Conservation (phyloP, 768 basidiomycete genomes). For the Tremella mesenterica region DNA sequence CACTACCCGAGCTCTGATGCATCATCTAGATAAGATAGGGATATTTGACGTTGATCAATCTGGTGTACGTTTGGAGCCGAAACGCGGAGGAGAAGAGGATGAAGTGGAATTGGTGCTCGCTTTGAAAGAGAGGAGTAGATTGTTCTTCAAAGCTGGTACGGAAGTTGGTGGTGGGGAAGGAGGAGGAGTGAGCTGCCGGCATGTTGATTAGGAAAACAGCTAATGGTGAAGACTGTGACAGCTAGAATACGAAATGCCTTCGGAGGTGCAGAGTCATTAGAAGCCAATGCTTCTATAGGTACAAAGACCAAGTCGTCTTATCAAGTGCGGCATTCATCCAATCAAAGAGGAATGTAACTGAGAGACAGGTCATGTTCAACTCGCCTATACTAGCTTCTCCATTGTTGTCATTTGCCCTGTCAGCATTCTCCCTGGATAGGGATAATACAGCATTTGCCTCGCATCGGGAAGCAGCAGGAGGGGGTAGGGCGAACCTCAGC, state of each 20-base stretch:
- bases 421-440: conserved; percentile 63
- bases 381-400: conserved; percentile 50
- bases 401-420: conserved; percentile 60
- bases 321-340: conserved; percentile 50
- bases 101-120: conserved; percentile 39
- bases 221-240: conserved; percentile 56
- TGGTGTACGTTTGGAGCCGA: conserved; percentile 63
- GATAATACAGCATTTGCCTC: conserved; percentile 69
- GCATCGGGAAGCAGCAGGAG: conserved; percentile 41
- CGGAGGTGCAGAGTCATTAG: conserved; percentile 80
- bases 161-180: conserved; percentile 92
- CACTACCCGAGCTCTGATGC: conserved; percentile 59
- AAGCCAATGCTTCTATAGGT: conserved; percentile 71
- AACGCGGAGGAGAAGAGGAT: conserved; percentile 34
- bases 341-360: not conserved
- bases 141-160: conserved; percentile 71
- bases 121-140: conserved; percentile 64
- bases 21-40: conserved; percentile 62
- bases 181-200: conserved; percentile 61
- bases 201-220: not conserved
- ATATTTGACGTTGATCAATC: conserved; percentile 65
- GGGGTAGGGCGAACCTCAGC: conserved; percentile 60
- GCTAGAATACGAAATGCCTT: conserved; percentile 78
- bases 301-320: conserved; percentile 80
- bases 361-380: conserved; percentile 40